Percentiles rank a stretch among this genome's conserved stretches.
Evolutionary conservation across 345 rosid species (phyloP).

Genomic region (Clarkia xantiana): DNA sequence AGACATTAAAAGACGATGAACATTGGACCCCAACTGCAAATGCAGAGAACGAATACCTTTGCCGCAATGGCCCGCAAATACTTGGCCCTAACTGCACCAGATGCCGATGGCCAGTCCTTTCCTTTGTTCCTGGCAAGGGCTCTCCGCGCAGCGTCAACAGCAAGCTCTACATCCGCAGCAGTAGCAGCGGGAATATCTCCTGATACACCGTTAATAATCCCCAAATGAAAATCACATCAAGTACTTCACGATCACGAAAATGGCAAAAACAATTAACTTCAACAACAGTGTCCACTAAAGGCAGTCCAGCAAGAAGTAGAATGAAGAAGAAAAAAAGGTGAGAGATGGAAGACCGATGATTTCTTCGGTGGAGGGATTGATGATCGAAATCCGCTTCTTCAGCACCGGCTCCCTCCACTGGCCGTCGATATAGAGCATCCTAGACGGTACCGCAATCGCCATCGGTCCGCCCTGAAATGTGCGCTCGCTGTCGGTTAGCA

Average conservation of each 20-base stretch:
- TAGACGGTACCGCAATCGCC: not conserved
- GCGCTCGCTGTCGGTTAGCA: too few relatives aligned
- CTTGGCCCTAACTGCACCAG: constrained; percentile 81
- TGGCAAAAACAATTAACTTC: too few relatives aligned
- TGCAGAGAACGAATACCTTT: constrained; percentile 32
- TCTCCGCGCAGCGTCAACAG: constrained; percentile 69
- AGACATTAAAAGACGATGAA: too few relatives aligned
- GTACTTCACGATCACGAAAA: too few relatives aligned
- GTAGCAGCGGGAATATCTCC: constrained; percentile 96
- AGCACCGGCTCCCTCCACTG: constrained; percentile 5
- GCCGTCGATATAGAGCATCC: constrained; percentile 7
- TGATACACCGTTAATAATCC: constrained; percentile 16
- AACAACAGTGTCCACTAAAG: not conserved
- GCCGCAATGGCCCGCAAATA: constrained; percentile 92
- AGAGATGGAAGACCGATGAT: constrained; percentile 3
- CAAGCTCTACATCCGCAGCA: constrained; percentile 81
- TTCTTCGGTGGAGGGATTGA: constrained; percentile 9
- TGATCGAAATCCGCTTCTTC: constrained; percentile 5
- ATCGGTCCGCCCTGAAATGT: not conserved
- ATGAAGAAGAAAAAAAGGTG: not conserved
- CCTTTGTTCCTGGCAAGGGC: constrained; percentile 73
- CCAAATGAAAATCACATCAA: too few relatives aligned
- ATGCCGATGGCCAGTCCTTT: constrained; percentile 58
- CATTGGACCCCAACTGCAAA: too few relatives aligned
- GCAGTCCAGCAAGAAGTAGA: not conserved